These are phyloP conservation scores for Grosmannia clavigera DNA, from an alignment of 2,329 filamentous ascomycete species.

Conservation along the genomic window DNA sequence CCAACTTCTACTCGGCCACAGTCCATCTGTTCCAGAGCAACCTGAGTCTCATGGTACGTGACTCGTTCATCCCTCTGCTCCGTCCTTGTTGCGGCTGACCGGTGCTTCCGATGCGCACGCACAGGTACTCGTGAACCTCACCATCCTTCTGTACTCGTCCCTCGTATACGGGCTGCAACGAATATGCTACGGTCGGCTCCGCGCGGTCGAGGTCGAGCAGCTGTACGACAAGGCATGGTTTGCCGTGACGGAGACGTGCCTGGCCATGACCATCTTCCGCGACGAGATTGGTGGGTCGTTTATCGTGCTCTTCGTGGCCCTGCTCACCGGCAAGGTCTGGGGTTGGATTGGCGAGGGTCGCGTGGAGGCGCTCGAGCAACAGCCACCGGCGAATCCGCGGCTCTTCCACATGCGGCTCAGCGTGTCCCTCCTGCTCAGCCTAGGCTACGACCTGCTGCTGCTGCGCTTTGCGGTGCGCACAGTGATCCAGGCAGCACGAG, in stretches of 20 bases:
- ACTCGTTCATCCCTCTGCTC: too few species aligned
- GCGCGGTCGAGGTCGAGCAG: constrained; percentile 91
- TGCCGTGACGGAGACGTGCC: constrained; percentile 87
- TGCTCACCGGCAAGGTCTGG: constrained; percentile 94
- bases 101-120: too few species aligned
- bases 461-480: constrained; percentile 70
- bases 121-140: constrained; percentile 82
- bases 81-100: too few species aligned
- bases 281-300: constrained; percentile 94
- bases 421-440: constrained; percentile 64
- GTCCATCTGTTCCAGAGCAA: constrained; percentile 96
- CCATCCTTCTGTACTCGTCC: constrained; percentile 66
- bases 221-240: constrained; percentile 98
- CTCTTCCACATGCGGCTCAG: constrained; percentile 78
- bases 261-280: constrained; percentile 97
- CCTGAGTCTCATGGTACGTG: constrained; percentile 74
- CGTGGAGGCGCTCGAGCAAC: constrained; percentile 89
- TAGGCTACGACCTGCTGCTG: constrained; percentile 68
- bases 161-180: constrained; percentile 81
- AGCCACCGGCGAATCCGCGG: constrained; percentile 77
- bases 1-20: constrained; percentile 97
- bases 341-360: constrained; percentile 95
- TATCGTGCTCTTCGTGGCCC: constrained; percentile 85
- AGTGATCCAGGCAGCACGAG: constrained; percentile 76
- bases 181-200: constrained; percentile 78